Evolutionary conservation across 805 yeast genomes (phyloP).

Genomic region (Myxozyma lipomycoides): DNA sequence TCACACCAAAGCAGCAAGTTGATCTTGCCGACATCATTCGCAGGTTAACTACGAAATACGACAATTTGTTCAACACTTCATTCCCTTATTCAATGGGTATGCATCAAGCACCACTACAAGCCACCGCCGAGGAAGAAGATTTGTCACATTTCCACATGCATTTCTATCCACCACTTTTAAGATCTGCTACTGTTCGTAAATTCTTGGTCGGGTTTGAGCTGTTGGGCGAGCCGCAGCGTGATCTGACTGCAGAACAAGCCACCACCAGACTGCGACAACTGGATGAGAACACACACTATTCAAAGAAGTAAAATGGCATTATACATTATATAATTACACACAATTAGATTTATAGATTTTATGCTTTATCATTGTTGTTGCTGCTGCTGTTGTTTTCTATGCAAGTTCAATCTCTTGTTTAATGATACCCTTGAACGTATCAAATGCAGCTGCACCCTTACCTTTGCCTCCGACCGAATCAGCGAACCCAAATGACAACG

Average conservation of each 20-base stretch:
- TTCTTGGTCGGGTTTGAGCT: conserved; percentile 62
- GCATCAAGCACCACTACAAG: conserved; percentile 64
- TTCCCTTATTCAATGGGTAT: conserved; percentile 82
- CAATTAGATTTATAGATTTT: neutral
- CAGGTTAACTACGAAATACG: conserved; percentile 58
- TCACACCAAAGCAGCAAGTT: conserved; percentile 44
- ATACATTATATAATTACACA: neutral
- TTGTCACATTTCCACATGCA: conserved; percentile 64
- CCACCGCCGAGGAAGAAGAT: conserved; percentile 15
- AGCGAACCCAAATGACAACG: conserved; percentile 5
- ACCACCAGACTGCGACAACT: conserved; percentile 47
- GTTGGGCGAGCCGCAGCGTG: conserved; percentile 66
- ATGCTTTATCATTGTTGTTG: too few relatives aligned
- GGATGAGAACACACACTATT: conserved; percentile 15
- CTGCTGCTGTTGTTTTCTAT: too few relatives aligned
- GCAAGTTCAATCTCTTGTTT: neutral
- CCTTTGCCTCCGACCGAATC: conserved; percentile 15
- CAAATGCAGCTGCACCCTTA: neutral
- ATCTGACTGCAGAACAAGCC: conserved; percentile 64
- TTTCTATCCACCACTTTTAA: conserved; percentile 71
- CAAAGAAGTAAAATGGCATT: conserved; percentile 1
- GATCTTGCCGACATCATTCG: conserved; percentile 58
- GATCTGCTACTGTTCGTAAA: conserved; percentile 71
- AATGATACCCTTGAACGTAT: neutral
- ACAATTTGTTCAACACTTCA: conserved; percentile 61